phyloP scores from a whole-genome alignment of 1,284 basidiomycete species.

The Puccinia triticina region DNA sequence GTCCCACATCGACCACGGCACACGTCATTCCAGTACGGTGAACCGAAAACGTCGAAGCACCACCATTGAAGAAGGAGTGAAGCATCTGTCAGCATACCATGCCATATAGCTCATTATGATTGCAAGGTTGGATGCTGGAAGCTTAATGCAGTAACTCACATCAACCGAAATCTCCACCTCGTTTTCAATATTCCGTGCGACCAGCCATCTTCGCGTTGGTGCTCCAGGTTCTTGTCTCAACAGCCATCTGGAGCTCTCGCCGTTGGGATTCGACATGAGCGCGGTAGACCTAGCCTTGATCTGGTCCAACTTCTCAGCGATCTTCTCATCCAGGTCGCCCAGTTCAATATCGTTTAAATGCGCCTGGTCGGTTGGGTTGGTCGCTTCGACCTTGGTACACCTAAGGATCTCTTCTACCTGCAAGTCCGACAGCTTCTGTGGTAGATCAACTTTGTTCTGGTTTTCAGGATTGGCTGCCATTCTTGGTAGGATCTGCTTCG shows the following conservation, averaged over 20 bases:
- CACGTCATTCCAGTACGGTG: background rate
- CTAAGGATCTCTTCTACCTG: slow-evolving; percentile 38
- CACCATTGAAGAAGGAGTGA: background rate
- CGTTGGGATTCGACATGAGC: background rate
- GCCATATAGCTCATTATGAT: too few relatives aligned
- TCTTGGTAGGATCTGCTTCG: background rate
- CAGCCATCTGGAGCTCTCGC: slow-evolving; percentile 29
- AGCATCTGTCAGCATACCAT: background rate
- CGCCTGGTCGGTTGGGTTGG: background rate
- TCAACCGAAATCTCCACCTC: slow-evolving; percentile 40
- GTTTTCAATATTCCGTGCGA: slow-evolving; percentile 30
- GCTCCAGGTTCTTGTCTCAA: slow-evolving; percentile 25
- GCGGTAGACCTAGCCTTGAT: slow-evolving; percentile 24
- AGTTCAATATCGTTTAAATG: slow-evolving; percentile 39
- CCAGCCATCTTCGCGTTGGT: slow-evolving; percentile 32
- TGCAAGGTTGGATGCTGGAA: background rate
- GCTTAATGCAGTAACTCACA: background rate
- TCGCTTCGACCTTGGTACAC: slow-evolving; percentile 21
- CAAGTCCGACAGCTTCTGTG: slow-evolving; percentile 17
- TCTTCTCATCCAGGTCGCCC: slow-evolving; percentile 35
- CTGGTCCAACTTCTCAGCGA: slow-evolving; percentile 31
- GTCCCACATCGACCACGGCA: background rate
- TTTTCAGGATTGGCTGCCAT: slow-evolving; percentile 17
- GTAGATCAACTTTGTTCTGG: slow-evolving; percentile 11
- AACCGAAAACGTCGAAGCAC: too few relatives aligned